phyloP scores from a whole-genome alignment of 257 asterid genomes.

The Solanum phureja region DNA sequence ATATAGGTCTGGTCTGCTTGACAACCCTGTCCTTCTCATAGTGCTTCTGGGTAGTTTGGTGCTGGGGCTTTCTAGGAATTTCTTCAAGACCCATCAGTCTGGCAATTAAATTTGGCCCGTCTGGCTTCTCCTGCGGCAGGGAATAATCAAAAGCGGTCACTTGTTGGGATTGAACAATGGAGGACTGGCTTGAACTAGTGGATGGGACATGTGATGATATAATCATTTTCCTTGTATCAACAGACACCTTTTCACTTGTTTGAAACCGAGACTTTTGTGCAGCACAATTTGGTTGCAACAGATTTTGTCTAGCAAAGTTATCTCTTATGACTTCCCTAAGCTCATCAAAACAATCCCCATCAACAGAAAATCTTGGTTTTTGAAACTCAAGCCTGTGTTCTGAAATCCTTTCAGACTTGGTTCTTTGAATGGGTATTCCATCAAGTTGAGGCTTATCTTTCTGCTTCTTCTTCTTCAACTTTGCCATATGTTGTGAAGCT shows the following conservation, averaged over 20 bases:
- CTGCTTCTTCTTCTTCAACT: constrained; percentile 27
- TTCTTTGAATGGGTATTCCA: constrained; percentile 11
- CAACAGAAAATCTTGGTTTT: constrained; percentile 34
- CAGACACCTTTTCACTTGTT: not conserved
- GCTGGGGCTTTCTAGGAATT: constrained; percentile 11
- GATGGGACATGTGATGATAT: constrained; percentile 33
- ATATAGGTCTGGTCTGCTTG: constrained; percentile 13
- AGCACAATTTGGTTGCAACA: constrained; percentile 24
- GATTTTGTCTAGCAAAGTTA: constrained; percentile 48
- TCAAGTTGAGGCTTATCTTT: constrained; percentile 17
- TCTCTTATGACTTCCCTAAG: constrained; percentile 55
- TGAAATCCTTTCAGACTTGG: constrained; percentile 21
- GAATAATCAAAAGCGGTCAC: constrained; percentile 29
- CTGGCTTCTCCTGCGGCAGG: constrained; percentile 22
- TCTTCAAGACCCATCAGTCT: constrained; percentile 79
- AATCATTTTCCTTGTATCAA: constrained; percentile 15
- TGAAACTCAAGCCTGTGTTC: constrained; percentile 17
- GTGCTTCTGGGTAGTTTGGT: not conserved
- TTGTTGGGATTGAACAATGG: constrained; percentile 22
- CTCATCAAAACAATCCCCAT: constrained; percentile 62
- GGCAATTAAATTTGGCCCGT: constrained; percentile 49
- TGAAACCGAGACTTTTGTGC: constrained; percentile 4
- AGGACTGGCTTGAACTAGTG: constrained; percentile 46
- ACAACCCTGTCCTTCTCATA: constrained; percentile 12
- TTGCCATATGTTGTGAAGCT: constrained; percentile 34